Percentiles rank a stretch among this genome's conserved stretches.
Evolutionary conservation across 1,284 basidiomycete genomes (phyloP).

Genomic region (Bjerkandera adusta): DNA sequence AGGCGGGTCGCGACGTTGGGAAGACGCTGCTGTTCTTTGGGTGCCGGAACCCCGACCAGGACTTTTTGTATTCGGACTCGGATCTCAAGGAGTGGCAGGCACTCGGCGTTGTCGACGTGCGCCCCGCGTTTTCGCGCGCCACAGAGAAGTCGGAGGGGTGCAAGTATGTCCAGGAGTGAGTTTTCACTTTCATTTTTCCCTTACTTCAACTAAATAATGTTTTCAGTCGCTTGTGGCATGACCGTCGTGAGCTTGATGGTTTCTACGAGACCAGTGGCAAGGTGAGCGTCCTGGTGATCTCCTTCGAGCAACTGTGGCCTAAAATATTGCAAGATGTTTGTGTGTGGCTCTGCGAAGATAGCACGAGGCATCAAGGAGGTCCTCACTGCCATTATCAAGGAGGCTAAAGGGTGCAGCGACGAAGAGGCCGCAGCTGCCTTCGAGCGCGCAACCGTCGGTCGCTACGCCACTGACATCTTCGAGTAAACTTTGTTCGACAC

Average conservation of each 20-base stretch:
- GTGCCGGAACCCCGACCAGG: conserved; percentile 39
- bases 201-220: conserved; percentile 1
- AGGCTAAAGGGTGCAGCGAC: conserved; percentile 21
- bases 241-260: conserved; percentile 34
- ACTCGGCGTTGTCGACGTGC: conserved; percentile 44
- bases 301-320: conserved; percentile 7
- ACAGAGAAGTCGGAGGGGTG: conserved; percentile 36
- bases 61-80: conserved; percentile 41
- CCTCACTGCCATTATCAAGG: conserved; percentile 34
- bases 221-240: conserved; percentile 42
- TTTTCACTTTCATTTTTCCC: conserved; percentile 6
- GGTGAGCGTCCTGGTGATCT: conserved; percentile 28
- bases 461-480: conserved; percentile 43
- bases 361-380: conserved; percentile 35
- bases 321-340: conserved; percentile 36
- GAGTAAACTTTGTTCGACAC: conserved; percentile 29
- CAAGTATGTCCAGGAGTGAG: conserved; percentile 48
- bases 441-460: conserved; percentile 26
- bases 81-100: conserved; percentile 42
- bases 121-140: conserved; percentile 44
- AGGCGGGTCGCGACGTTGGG: conserved; percentile 41
- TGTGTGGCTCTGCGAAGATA: conserved; percentile 40
- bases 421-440: conserved; percentile 24
- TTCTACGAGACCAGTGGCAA: conserved; percentile 42
- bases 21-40: conserved; percentile 48